Evolutionary conservation across 2,329 filamentous ascomycete genomes (phyloP).

Genomic region (Microdochium nivale): DNA sequence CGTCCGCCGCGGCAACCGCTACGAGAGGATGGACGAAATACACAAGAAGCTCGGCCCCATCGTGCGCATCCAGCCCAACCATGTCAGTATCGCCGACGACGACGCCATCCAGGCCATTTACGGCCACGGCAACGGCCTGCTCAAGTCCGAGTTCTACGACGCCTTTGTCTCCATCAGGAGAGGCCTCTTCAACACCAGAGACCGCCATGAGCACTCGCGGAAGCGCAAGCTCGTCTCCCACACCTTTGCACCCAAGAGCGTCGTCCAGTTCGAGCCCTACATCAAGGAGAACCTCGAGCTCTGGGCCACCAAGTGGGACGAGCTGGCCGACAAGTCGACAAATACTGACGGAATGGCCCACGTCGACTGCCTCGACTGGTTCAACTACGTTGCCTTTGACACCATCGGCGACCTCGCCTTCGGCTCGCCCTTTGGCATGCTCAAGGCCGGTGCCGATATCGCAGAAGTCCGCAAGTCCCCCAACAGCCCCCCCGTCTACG

Average conservation of each 20-base stretch:
- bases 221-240: conserved; percentile 87
- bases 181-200: conserved; percentile 83
- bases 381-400: conserved; percentile 57
- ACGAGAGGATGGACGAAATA: conserved; percentile 54
- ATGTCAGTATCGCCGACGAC: conserved; percentile 74
- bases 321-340: conserved; percentile 38
- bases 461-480: conserved; percentile 62
- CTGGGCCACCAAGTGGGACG: conserved; percentile 67
- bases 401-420: conserved; percentile 55
- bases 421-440: conserved; percentile 76
- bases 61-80: conserved; percentile 75
- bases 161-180: conserved; percentile 81
- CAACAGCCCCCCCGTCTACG: conserved; percentile 55
- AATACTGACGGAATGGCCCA: conserved; percentile 46
- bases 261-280: conserved; percentile 82
- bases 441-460: conserved; percentile 65
- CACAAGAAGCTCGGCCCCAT: conserved; percentile 74
- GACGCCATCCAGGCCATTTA: conserved; percentile 71
- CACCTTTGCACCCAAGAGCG: conserved; percentile 75
- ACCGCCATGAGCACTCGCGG: conserved; percentile 72
- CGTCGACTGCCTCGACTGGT: conserved; percentile 72
- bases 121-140: conserved; percentile 68
- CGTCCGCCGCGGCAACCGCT: conserved; percentile 57
- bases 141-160: conserved; percentile 81
- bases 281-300: conserved; percentile 71